These are phyloP conservation scores for Cladosporium sp. DNA, from an alignment of 2,329 filamentous ascomycete genomes.

Conservation along the genomic window DNA sequence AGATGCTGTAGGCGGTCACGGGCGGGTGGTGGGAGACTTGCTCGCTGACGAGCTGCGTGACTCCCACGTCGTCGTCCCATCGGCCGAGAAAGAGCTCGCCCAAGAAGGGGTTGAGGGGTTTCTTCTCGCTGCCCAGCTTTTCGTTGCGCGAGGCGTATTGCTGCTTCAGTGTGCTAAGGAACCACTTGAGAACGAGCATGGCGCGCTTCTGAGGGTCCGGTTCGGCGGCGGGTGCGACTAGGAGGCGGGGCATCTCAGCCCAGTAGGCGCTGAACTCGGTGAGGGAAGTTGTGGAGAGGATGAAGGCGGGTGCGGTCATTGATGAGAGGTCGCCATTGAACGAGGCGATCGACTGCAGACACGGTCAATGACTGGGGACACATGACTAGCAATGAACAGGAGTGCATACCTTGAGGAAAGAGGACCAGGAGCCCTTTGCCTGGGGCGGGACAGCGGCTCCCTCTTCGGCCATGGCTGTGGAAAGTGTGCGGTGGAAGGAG, in stretches of 20 bases:
- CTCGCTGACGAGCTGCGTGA: slow-evolving; percentile 82
- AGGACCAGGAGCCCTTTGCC: slow-evolving; percentile 43
- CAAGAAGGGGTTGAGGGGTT: slow-evolving; percentile 92
- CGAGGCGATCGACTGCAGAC: slow-evolving; percentile 43
- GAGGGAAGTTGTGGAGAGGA: slow-evolving; percentile 49
- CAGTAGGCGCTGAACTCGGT: slow-evolving; percentile 53
- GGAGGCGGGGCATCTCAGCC: slow-evolving; percentile 55
- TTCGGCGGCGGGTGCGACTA: slow-evolving; percentile 76
- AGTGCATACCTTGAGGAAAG: slow-evolving; percentile 42
- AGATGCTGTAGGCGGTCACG: slow-evolving; percentile 88
- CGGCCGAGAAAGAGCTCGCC: slow-evolving; percentile 89
- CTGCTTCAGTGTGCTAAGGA: slow-evolving; percentile 85
- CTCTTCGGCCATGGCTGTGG: slow-evolving; percentile 24
- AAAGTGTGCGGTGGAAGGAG: not conserved
- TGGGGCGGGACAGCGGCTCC: slow-evolving; percentile 41
- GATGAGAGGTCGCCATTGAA: slow-evolving; percentile 52
- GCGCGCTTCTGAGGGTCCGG: slow-evolving; percentile 74
- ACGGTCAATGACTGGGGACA: slow-evolving; percentile 3
- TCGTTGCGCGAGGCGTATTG: slow-evolving; percentile 73
- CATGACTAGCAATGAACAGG: not conserved
- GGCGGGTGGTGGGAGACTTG: slow-evolving; percentile 97
- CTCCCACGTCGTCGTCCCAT: slow-evolving; percentile 77
- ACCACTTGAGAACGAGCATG: slow-evolving; percentile 90
- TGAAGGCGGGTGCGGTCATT: slow-evolving; percentile 51
- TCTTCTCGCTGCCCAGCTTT: slow-evolving; percentile 85